Conservation (phyloP, 2,329 filamentous ascomycete species). For the Colletotrichum liriopes region DNA sequence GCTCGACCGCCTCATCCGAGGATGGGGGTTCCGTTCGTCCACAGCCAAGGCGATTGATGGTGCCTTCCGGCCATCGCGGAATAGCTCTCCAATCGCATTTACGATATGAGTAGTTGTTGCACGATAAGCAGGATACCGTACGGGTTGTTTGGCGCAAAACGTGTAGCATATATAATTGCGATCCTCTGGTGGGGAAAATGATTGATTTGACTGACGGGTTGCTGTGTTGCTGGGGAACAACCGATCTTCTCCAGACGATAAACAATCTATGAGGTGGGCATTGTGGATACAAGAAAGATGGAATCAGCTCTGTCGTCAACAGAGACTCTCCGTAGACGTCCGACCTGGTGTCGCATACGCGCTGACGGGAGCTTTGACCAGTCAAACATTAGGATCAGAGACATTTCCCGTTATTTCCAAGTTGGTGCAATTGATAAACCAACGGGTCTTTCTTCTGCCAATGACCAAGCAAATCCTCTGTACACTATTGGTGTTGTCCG, state of each 20-base stretch:
- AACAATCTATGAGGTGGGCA: neutral
- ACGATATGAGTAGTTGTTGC: neutral
- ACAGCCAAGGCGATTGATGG: slow-evolving; percentile 3
- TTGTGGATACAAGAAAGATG: neutral
- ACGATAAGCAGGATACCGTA: neutral
- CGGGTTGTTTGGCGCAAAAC: neutral
- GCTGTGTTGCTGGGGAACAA: slow-evolving; percentile 12
- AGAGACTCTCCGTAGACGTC: neutral
- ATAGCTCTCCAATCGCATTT: neutral
- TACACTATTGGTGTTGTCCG: neutral
- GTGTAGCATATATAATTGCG: no score
- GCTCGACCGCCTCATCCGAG: slow-evolving; percentile 38
- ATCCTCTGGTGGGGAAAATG: neutral
- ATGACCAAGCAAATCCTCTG: neutral
- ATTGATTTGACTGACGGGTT: neutral
- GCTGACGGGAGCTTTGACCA: slow-evolving; percentile 32
- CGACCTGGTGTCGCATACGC: neutral
- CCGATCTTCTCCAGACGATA: slow-evolving; percentile 2
- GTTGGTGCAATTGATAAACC: neutral
- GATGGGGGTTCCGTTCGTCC: slow-evolving; percentile 20
- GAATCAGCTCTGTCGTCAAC: neutral
- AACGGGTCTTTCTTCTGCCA: slow-evolving; percentile 3
- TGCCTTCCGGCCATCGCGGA: neutral
- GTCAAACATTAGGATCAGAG: slow-evolving; percentile 1
- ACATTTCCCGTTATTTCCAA: slow-evolving; percentile 38